Evolutionary conservation across 306 rosid genomes (phyloP).

Genomic region (Dryas drummondii): DNA sequence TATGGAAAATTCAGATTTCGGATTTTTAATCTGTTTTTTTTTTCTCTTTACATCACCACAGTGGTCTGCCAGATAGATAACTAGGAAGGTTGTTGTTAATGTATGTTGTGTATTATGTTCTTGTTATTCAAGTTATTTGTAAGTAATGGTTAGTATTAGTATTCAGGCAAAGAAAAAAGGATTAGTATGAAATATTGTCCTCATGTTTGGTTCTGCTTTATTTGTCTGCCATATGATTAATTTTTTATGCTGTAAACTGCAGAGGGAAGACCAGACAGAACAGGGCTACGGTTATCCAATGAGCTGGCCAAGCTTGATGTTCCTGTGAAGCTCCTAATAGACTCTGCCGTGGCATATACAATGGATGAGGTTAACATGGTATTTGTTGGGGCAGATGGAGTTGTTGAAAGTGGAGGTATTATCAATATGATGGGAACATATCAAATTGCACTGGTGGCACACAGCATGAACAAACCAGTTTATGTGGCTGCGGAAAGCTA

Average conservation of each 20-base stretch:
- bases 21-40: background rate
- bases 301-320: conserved; percentile 89
- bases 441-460: conserved; percentile 88
- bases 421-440: conserved; percentile 97
- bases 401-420: conserved; percentile 95
- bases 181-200: background rate
- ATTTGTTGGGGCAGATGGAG: conserved; percentile 93
- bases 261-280: conserved; percentile 95
- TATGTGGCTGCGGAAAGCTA: conserved; percentile 98
- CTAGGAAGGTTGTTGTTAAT: background rate
- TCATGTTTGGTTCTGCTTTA: background rate
- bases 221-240: background rate
- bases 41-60: background rate
- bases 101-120: background rate
- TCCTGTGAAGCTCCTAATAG: conserved; percentile 88
- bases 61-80: background rate
- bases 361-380: conserved; percentile 99
- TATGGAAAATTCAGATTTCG: background rate
- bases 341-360: conserved; percentile 89
- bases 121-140: background rate
- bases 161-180: background rate
- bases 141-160: background rate
- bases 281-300: conserved; percentile 73
- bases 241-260: conserved; percentile 29
- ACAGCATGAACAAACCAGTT: conserved; percentile 85